Percentiles rank a stretch among this genome's conserved stretches.
Conservation (phyloP, 2,329 filamentous ascomycete species). For the Rachicladosporium sp. region DNA sequence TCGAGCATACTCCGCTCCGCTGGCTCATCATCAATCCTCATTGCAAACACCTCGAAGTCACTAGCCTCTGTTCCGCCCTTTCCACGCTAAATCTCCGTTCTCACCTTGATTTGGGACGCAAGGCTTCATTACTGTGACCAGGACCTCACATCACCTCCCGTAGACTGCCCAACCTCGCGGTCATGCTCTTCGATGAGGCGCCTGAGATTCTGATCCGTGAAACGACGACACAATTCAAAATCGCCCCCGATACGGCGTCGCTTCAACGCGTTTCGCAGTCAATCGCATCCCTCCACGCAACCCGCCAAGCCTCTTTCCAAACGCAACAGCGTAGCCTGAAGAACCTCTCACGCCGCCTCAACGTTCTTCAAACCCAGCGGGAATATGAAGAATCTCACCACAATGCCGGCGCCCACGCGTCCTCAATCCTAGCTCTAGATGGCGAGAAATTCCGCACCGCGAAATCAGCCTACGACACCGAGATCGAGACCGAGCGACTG, state of each 20-base stretch:
- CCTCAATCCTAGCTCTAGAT: constrained; percentile 74
- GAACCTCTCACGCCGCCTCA: constrained; percentile 62
- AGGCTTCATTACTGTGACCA: too few relatives aligned
- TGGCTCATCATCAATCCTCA: too few relatives aligned
- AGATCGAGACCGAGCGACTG: constrained; percentile 90
- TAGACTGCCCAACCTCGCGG: too few relatives aligned
- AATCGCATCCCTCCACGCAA: constrained; percentile 53
- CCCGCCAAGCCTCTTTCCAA: constrained; percentile 60
- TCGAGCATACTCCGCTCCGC: too few relatives aligned
- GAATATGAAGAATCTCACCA: constrained; percentile 62
- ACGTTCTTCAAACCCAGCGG: constrained; percentile 63
- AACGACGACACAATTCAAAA: constrained; percentile 92
- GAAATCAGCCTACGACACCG: constrained; percentile 78
- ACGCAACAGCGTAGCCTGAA: constrained; percentile 24
- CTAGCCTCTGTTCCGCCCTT: too few relatives aligned
- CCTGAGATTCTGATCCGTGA: constrained; percentile 57
- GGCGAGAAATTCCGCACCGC: constrained; percentile 89
- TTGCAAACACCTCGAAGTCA: too few relatives aligned
- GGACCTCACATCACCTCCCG: too few relatives aligned
- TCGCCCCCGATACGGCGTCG: constrained; percentile 67
- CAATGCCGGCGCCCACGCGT: constrained; percentile 67
- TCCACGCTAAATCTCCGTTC: too few relatives aligned
- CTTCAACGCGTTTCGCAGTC: constrained; percentile 20
- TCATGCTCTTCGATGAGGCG: constrained; percentile 18
- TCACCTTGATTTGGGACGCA: too few relatives aligned